phyloP scores from a whole-genome alignment of 2,329 filamentous ascomycete species.

The Gliomastix tumulicola region DNA sequence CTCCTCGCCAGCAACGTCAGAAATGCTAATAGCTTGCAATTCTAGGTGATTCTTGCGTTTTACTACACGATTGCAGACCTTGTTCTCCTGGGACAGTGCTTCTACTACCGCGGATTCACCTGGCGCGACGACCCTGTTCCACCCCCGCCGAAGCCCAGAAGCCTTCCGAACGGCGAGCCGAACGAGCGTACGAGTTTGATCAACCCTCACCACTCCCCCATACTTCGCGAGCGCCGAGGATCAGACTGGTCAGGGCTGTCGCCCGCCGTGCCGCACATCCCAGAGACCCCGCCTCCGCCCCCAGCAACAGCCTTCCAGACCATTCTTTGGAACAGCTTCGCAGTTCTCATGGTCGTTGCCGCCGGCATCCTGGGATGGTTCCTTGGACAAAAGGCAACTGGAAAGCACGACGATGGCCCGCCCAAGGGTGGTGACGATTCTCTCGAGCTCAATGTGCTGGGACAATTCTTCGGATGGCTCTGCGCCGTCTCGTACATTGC shows the following conservation, averaged over 20 bases:
- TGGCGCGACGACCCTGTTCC: constrained; percentile 47
- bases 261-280: constrained; percentile 72
- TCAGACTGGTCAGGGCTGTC: constrained; percentile 61
- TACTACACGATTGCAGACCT: constrained; percentile 92
- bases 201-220: constrained; percentile 24
- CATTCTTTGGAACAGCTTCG: constrained; percentile 65
- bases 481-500: constrained; percentile 87
- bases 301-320: constrained; percentile 47
- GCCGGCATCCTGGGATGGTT: constrained; percentile 86
- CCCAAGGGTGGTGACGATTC: constrained; percentile 33
- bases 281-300: constrained; percentile 34
- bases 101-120: constrained; percentile 89
- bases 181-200: constrained; percentile 49
- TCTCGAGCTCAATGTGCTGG: constrained; percentile 65
- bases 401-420: constrained; percentile 24
- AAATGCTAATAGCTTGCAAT: no score
- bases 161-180: constrained; percentile 23
- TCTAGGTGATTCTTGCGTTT: constrained; percentile 75
- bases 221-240: constrained; percentile 35
- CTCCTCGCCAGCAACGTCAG: no score
- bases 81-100: constrained; percentile 81
- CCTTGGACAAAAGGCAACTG: constrained; percentile 39
- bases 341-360: constrained; percentile 73
- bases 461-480: constrained; percentile 89
- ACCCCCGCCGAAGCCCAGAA: constrained; percentile 29